Evolutionary conservation across 2,329 filamentous ascomycete species (phyloP), one percentile per base, ranked within the genome.

Genomic region (Talaromyces marneffei): DNA sequence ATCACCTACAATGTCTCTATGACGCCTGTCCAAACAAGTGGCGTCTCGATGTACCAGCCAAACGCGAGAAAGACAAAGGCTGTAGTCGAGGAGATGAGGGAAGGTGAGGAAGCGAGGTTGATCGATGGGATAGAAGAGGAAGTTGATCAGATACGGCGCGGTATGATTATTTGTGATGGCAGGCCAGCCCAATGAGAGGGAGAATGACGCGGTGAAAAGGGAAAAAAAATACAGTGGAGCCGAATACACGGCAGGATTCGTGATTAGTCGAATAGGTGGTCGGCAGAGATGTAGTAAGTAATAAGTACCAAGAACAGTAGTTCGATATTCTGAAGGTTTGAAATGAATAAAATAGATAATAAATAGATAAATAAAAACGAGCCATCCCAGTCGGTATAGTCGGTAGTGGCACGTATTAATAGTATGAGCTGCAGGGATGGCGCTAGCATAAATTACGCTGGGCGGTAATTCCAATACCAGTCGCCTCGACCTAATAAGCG

Each of bases 201-300:
- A 52, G 57, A 59, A 33, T 59, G 57, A 52, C 57, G 57, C 57
- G 57, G 46, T 59, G 57, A 53, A 53, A 53, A 55, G 4, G 52
- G 20, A 2, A 37, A 59, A 59, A 59, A 59, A 59, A 10, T 37
- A 31, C 46, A 53, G 57, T 53, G 57, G 57, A 53, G 46, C 57
- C 57, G 57, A 56, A 31, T 48, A 48, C 25, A 29, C 55, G 27
- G 42, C n/a, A 40, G 37, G 46, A n/a, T n/a, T 53, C 25, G 57
- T n/a, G 23, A 46, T 46, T 27, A 46, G 42, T 10, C 18, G 39
- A 9, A 12, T 20, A 6, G 18, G 10, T 40, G 4, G 37, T 18
- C 18, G 37, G 20, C 10, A n/a, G 16, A n/a, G 33, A 25, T 27
- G 18, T 16, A 37, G 50, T 12, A 35, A 16, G 29, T 16, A 18